Evolutionary conservation across 345 rosid species (phyloP).

Genomic region (Moricandia arvensis): DNA sequence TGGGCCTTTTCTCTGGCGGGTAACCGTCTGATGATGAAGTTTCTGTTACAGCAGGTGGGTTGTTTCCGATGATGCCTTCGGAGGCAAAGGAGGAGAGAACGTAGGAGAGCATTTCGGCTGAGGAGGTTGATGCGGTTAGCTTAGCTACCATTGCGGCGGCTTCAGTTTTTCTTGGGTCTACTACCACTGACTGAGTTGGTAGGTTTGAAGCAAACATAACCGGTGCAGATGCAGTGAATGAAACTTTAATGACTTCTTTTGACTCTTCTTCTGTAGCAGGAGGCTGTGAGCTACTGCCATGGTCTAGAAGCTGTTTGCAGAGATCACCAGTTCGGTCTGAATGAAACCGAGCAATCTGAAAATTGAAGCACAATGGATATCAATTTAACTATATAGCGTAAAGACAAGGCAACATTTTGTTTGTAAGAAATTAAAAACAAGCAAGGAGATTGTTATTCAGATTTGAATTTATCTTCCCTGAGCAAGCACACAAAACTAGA

Average conservation of each 20-base stretch:
- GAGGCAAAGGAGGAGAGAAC: conserved; percentile 94
- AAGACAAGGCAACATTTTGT: background rate
- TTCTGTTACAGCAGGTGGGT: conserved; percentile 21
- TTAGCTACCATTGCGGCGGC: conserved; percentile 87
- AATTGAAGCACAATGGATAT: background rate
- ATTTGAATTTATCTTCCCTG: background rate
- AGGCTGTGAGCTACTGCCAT: conserved; percentile 37
- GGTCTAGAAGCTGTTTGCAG: conserved; percentile 47
- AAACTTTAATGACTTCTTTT: conserved; percentile 41
- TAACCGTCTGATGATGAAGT: conserved; percentile 43
- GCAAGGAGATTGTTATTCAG: background rate
- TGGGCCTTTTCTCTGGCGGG: conserved; percentile 71
- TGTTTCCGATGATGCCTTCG: conserved; percentile 63
- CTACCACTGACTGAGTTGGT: conserved; percentile 48
- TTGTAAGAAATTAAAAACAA: no score
- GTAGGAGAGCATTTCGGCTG: conserved; percentile 85
- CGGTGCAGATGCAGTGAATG: conserved; percentile 42
- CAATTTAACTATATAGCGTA: background rate
- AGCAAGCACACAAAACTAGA: background rate
- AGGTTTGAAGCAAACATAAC: conserved; percentile 54
- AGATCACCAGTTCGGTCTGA: conserved; percentile 51
- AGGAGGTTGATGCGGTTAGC: conserved; percentile 88
- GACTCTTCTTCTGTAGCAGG: conserved; percentile 40
- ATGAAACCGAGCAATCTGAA: conserved; percentile 56
- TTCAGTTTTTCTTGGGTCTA: conserved; percentile 67